Percentiles rank a stretch among this genome's conserved stretches.
phyloP scores from a whole-genome alignment of 345 rosid genomes.

The Diplotaxis tenuifolia region DNA sequence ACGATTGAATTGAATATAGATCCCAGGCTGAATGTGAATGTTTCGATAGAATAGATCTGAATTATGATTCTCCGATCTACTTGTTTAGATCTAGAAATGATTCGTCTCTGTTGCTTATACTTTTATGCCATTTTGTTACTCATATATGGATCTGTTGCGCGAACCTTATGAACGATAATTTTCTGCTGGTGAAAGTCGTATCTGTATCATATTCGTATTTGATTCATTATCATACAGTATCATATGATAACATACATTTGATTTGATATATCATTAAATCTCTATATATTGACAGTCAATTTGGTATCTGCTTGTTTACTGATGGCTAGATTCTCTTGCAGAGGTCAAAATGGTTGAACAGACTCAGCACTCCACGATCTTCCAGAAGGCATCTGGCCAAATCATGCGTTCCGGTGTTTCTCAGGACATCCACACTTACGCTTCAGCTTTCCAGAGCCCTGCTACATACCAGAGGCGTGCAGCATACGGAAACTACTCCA shows the following conservation, averaged over 20 bases:
- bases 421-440: constrained; percentile 43
- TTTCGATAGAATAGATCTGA: constrained; percentile 5
- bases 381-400: constrained; percentile 73
- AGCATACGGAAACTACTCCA: constrained; percentile 59
- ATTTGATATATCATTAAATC: background rate
- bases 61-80: background rate
- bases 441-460: constrained; percentile 46
- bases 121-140: background rate
- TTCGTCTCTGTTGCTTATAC: background rate
- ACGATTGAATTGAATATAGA: background rate
- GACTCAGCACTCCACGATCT: constrained; percentile 58
- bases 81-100: background rate
- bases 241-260: too few relatives aligned
- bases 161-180: too few relatives aligned
- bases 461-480: constrained; percentile 50
- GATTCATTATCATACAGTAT: background rate
- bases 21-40: background rate
- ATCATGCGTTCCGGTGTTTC: constrained; percentile 46
- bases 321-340: constrained; percentile 17
- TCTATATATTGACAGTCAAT: too few relatives aligned
- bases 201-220: background rate
- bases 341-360: constrained; percentile 75
- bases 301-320: too few relatives aligned
- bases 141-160: background rate
- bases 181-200: background rate